Percentiles rank a stretch among this genome's conserved stretches.
Evolutionary conservation across 2,329 filamentous ascomycete genomes (phyloP).

Genomic region (Conoideocrella luteorostrata): DNA sequence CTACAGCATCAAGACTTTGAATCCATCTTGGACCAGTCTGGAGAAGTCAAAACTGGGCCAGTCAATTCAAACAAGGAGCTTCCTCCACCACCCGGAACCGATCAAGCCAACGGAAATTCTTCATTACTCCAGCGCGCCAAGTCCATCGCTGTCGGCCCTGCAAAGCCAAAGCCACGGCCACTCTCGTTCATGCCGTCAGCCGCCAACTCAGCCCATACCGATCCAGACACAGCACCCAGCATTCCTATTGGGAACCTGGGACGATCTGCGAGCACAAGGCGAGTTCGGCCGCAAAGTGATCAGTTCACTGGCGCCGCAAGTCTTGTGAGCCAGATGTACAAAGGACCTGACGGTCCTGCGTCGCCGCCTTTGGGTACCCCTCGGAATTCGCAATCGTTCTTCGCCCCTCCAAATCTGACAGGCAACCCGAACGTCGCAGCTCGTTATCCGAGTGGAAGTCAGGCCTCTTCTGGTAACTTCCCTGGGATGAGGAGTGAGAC

Average conservation of each 20-base stretch:
- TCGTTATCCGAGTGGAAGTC: constrained; percentile 45
- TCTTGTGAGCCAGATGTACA: constrained; percentile 87
- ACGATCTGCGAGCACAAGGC: constrained; percentile 48
- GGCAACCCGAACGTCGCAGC: constrained; percentile 45
- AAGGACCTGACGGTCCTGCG: constrained; percentile 58
- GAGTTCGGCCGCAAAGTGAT: constrained; percentile 55
- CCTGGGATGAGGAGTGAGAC: constrained; percentile 63
- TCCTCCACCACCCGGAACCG: constrained; percentile 54
- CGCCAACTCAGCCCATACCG: constrained; percentile 41
- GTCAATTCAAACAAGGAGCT: constrained; percentile 74
- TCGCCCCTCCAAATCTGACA: constrained; percentile 41
- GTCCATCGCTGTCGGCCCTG: constrained; percentile 47
- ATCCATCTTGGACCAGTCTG: constrained; percentile 79
- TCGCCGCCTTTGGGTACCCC: constrained; percentile 54
- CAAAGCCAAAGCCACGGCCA: constrained; percentile 45
- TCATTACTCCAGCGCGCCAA: constrained; percentile 57
- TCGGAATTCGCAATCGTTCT: constrained; percentile 59
- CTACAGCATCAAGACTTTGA: constrained; percentile 94
- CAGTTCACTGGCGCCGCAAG: constrained; percentile 59
- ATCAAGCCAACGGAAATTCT: constrained; percentile 27
- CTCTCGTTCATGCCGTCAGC: constrained; percentile 49
- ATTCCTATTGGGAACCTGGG: constrained; percentile 61
- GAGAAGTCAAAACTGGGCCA: constrained; percentile 36
- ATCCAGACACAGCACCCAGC: constrained; percentile 68
- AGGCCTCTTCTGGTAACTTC: constrained; percentile 55